Evolutionary conservation across 805 yeast species (phyloP), one percentile per base, ranked within the genome.

Genomic region (Nakazawaea ambrosiae): DNA sequence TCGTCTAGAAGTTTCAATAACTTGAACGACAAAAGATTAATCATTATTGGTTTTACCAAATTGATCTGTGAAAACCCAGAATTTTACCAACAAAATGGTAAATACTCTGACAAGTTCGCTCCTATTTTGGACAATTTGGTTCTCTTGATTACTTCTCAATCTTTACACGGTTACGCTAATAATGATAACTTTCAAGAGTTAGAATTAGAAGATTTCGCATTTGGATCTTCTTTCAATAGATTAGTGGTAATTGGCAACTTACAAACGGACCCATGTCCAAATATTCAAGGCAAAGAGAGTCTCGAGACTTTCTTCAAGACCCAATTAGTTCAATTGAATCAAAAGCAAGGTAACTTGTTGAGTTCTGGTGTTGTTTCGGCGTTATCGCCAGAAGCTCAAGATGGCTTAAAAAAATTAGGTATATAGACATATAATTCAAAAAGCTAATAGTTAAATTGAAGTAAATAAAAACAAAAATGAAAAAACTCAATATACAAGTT

Each of bases 211-310:
- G 70, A 81, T 34, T 55, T 68, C 2, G 67, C 92, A 2, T 92
- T 89, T 59, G 97, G 97, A 2, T 81, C 96, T 0, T 76, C 80
- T 36, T 92, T 75, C 58, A 84, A 94, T 36, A 78, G 73, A 51
- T 65, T 92, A 42, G 75, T 72, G 1, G 72, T 83, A 2, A 78
- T 88, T 33, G 67, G 73, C 24, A 59, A 60, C 12, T 75, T 68
- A 45, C 69, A 80, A 3, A 66, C 74, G 46, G 97, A 92, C 58
- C 96, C 97, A 2, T 54, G 77, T 22, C 71, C 77, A 1, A 64
- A 66, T 18, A 58, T 86, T 10, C 46, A 40, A 23, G 45, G 53
- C 1, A 54, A 57, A 29, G 49, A 46, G 12, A 20, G 39, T 37
- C 63, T 60, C 43, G 55, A 59, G 27, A 66, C 64, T 34, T 58